Evolutionary conservation across 768 basidiomycete species (phyloP).

Genomic region (Tulasnella sp.): DNA sequence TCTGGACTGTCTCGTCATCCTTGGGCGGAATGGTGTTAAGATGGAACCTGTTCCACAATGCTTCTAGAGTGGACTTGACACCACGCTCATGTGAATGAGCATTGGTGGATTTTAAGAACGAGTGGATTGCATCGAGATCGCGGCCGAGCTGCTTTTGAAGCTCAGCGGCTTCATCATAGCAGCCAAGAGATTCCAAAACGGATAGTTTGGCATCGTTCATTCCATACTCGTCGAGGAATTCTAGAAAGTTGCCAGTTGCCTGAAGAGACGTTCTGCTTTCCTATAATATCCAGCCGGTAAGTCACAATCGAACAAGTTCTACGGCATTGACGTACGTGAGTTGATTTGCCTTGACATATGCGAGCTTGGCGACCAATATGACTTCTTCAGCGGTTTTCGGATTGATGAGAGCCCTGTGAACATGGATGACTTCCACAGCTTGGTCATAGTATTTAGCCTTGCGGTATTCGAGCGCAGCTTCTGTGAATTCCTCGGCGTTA

Average conservation of each 20-base stretch:
- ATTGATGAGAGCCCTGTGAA: conserved; percentile 24
- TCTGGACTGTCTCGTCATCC: no score
- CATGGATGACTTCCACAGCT: conserved; percentile 7
- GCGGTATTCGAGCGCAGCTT: conserved; percentile 9
- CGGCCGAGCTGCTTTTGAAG: no score
- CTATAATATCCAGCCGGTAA: neutral
- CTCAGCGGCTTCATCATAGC: no score
- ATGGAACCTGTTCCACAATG: no score
- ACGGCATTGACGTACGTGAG: neutral
- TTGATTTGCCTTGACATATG: neutral
- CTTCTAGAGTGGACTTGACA: no score
- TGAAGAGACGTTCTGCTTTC: neutral
- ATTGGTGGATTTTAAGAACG: no score
- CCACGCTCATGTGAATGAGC: no score
- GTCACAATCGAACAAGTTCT: neutral
- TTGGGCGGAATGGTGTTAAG: no score
- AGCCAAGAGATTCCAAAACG: no score
- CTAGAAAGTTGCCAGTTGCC: neutral
- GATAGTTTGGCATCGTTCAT: neutral
- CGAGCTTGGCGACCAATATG: conserved; percentile 35
- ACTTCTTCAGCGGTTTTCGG: conserved; percentile 29
- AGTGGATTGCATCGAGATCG: no score
- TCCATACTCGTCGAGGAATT: conserved; percentile 4
- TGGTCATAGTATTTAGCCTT: conserved; percentile 10
- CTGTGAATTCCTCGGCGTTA: conserved; percentile 3